Conservation (phyloP, 1,284 basidiomycete genomes). For the Sporisorium exsertum region DNA sequence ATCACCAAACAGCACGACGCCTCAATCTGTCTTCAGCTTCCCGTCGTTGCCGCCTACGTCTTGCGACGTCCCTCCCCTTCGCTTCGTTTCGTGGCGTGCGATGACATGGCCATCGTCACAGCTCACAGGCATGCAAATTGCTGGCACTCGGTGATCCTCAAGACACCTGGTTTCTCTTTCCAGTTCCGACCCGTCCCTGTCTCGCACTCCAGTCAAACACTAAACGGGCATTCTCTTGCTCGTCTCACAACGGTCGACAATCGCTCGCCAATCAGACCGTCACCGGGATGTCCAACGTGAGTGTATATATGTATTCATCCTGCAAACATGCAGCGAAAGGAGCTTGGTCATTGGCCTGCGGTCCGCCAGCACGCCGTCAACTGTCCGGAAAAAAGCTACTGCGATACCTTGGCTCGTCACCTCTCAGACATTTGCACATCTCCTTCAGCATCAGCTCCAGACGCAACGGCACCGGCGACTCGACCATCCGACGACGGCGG, state of each 20-base stretch:
- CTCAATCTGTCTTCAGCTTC: too few species aligned
- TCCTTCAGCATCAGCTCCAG: constrained; percentile 25
- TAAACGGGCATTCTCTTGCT: too few species aligned
- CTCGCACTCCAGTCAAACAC: not conserved
- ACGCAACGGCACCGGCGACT: not conserved
- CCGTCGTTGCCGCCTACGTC: too few species aligned
- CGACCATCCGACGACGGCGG: too few species aligned
- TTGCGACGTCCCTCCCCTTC: too few species aligned
- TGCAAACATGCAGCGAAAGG: not conserved
- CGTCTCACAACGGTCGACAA: not conserved
- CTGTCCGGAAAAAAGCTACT: too few species aligned
- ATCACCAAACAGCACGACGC: too few species aligned
- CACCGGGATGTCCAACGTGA: not conserved
- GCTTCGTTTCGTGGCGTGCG: too few species aligned
- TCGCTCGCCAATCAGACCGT: not conserved
- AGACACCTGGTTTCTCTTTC: not conserved
- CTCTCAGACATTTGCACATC: constrained; percentile 43
- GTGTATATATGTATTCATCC: not conserved
- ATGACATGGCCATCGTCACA: too few species aligned
- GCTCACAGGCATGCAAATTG: not conserved
- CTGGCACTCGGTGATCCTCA: not conserved
- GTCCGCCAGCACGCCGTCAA: not conserved
- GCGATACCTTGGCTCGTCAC: not conserved
- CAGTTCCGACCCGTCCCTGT: not conserved
- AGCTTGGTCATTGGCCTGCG: too few species aligned